These are phyloP conservation scores for Solanum phureja DNA, from an alignment of 257 asterid genomes.

Conservation along the genomic window DNA sequence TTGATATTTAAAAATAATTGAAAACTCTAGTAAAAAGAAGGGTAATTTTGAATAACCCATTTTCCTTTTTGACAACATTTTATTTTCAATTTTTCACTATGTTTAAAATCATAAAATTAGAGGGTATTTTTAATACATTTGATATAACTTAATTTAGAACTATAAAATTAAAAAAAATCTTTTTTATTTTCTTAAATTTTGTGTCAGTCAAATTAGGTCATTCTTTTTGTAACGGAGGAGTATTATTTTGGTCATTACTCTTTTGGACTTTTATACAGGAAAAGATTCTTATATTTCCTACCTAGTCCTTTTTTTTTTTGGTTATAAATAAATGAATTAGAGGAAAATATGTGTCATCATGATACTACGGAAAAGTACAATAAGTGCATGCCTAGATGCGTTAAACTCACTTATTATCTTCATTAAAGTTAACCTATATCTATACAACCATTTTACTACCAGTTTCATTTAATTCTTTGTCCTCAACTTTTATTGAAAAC, in stretches of 20 bases:
- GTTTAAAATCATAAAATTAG: no score
- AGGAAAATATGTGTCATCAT: neutral
- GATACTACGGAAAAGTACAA: neutral
- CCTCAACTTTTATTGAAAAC: neutral
- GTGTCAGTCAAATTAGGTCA: fast-evolving
- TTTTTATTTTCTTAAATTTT: no score
- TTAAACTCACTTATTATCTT: neutral
- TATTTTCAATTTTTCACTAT: no score
- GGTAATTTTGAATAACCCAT: no score
- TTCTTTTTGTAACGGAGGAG: neutral
- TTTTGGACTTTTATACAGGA: neutral
- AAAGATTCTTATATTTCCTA: neutral
- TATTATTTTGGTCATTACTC: neutral
- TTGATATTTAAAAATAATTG: neutral
- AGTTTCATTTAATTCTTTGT: neutral
- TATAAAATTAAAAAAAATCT: no score
- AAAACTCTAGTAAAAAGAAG: no score
- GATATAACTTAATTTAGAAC: no score
- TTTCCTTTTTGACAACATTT: no score
- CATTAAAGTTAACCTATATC: neutral
- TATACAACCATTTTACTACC: neutral
- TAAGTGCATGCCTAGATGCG: neutral
- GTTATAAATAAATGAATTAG: neutral
- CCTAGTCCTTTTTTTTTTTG: neutral
- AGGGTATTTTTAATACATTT: no score